Evolutionary conservation across 495 filamentous ascomycete species (phyloP).

Genomic region (Symbiotaphrina buchneri): DNA sequence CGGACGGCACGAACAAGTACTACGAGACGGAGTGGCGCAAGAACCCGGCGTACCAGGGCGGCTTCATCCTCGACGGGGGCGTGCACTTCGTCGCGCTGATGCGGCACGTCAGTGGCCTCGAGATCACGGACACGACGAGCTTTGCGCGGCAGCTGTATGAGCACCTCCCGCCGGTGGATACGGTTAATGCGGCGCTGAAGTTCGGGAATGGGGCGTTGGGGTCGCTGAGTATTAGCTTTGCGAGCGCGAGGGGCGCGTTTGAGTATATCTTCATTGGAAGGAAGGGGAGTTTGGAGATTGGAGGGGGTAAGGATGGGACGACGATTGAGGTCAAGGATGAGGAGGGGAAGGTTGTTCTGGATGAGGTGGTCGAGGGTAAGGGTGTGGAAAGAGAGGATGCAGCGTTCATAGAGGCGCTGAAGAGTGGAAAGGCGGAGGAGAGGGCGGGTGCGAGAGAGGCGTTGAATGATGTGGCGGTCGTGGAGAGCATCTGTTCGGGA

Average conservation of each 20-base stretch:
- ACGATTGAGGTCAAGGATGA: slow-evolving; percentile 30
- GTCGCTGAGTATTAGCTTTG: slow-evolving; percentile 35
- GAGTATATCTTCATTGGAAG: slow-evolving; percentile 27
- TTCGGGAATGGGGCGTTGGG: slow-evolving; percentile 38
- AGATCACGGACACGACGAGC: slow-evolving; percentile 20
- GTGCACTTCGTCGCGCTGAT: slow-evolving; percentile 51
- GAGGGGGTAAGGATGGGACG: slow-evolving; percentile 16
- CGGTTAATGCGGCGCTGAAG: slow-evolving; percentile 38
- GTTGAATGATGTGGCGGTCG: slow-evolving; percentile 42
- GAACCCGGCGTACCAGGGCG: slow-evolving; percentile 46
- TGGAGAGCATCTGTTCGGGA: no score
- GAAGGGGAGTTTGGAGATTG: slow-evolving; percentile 17
- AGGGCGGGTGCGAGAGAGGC: slow-evolving; percentile 41
- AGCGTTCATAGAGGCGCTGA: slow-evolving; percentile 37
- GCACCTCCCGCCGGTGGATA: slow-evolving; percentile 53
- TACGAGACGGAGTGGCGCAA: slow-evolving; percentile 55
- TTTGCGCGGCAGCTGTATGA: slow-evolving; percentile 33
- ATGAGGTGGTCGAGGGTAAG: no score
- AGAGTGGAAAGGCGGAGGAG: slow-evolving; percentile 21
- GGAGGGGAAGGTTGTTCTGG: no score
- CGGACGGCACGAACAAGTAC: slow-evolving; percentile 34
- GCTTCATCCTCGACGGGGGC: slow-evolving; percentile 59
- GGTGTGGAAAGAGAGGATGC: slow-evolving; percentile 44
- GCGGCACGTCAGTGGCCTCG: slow-evolving; percentile 31
- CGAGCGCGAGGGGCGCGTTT: slow-evolving; percentile 31